Base-by-base conservation (phyloP, 306 rosid genomes). In the Medicago ruthenica region DNA sequence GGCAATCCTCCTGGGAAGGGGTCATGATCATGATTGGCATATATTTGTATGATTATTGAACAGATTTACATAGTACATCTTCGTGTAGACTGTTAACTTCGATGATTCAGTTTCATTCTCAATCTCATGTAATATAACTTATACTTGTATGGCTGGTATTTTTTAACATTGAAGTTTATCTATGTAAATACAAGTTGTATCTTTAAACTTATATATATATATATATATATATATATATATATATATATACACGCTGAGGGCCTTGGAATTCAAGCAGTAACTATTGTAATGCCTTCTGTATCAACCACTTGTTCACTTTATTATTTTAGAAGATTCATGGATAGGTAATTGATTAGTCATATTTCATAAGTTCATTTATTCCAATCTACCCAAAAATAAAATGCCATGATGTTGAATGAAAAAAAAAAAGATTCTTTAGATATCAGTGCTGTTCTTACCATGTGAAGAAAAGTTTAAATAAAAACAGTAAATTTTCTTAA, bases 11-110 rank as follows among this genome's bases (percentile, higher is more conserved):
- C 37, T 50, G 70, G 34, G 50, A 67, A 68, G 42, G 68, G 48
- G 62, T 57, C 58, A 72, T 59, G 47, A 74, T 47, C 58, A 72
- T 59, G 40, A 53, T 62, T 76, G 60, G 36, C 65, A 44, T 62
- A 34, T 62, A 67, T 50, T 16, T 0, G 16, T 31, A 42, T 51
- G 17, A 40, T n/a, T 37, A 60, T 67, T 66, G 2, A 48, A 36
- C 73, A 69, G 6, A 40, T 76, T 70, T 63, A 65, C 59, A 45
- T 50, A n/a, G 13, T 59, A 7, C 55, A 60, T 24, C 55, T 36
- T 53, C 51, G 67, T 68, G 41, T 76, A 34, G 40, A 41, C 44
- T 16, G 61, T 44, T 48, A 9, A n/a, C 14, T 45, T 57, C 36
- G 45, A 50, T 40, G 27, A 15, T 73, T 76, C 62, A 54, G 69